Conservation (phyloP, 331 rosid species). For the Phaseolus coccineus region DNA sequence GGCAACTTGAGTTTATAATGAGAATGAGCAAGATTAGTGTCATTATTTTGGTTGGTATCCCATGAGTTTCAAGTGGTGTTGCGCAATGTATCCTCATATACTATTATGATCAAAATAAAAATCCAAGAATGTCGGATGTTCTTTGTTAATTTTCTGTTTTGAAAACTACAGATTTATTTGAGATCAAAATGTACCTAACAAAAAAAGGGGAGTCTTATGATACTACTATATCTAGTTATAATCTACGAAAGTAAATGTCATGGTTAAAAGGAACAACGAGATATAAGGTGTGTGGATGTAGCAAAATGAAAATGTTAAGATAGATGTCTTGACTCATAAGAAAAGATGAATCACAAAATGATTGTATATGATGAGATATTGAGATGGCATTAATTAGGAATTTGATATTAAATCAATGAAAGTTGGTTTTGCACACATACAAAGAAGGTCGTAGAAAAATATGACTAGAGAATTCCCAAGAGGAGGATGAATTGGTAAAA, state of each 20-base stretch:
- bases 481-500: no score
- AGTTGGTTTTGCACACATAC: not conserved
- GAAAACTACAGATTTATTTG: not conserved
- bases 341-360: not conserved
- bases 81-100: not conserved
- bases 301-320: not conserved
- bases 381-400: not conserved
- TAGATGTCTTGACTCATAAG: not conserved
- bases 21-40: not conserved
- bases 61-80: not conserved
- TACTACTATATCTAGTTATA: not conserved
- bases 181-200: not conserved
- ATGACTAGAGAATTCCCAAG: no score
- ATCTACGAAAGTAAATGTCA: not conserved
- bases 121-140: not conserved
- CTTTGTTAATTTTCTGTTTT: not conserved
- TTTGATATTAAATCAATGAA: not conserved
- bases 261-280: not conserved
- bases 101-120: not conserved
- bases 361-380: not conserved
- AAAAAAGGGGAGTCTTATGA: not conserved
- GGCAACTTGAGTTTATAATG: not conserved
- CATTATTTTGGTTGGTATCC: constrained; percentile 13
- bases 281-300: not conserved
- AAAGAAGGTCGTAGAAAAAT: not conserved